Evolutionary conservation across 441 rosid genomes (phyloP), one percentile per base, ranked within the genome.

Genomic region (Populus hybrid): DNA sequence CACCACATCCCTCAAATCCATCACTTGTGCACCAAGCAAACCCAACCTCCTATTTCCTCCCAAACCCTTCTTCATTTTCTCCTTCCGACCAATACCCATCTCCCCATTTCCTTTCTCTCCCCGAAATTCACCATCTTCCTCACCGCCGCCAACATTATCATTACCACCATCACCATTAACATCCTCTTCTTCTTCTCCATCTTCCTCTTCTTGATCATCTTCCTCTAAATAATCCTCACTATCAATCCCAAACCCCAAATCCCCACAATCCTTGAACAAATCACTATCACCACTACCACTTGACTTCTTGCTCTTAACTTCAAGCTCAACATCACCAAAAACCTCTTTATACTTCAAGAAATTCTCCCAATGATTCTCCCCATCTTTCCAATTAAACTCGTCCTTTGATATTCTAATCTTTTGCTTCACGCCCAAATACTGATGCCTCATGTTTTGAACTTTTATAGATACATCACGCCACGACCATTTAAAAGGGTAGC

Each of bases 391-490:
- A 73, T 89, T 83, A 74, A 88, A 90, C 78, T 86, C 90, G 29
- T 86, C 90, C 11, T 82, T 78, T 9, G 94, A 80, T 74, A 81
- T 73, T 73, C 86, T 85, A 78, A 91, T 90, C 94, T 91, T 91
- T 85, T 91, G 94, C 87, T 91, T 91, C 77, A 91, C 96, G 63
- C 96, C 96, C 80, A 90, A 67, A 79, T 91, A 91, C 83, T 91
- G 96, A 74, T 91, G 91, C 85, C 96, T 82, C 94, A 88, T 91
- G 85, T 91, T 91, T 86, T 91, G 94, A 64, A 90, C 92, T 81
- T 91, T 88, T 71, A 91, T 90, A 24, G 94, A 91, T 23, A 90
- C 92, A 73, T 91, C 96, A 10, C 96, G 86, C 96, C 96, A 90
- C 2, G 92, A 87, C 95, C 95, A 91, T 83, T 82, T 86, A 83